Base-by-base conservation (phyloP, 371 early-diverging fungal species). In the Lichtheimia corymbifera region DNA sequence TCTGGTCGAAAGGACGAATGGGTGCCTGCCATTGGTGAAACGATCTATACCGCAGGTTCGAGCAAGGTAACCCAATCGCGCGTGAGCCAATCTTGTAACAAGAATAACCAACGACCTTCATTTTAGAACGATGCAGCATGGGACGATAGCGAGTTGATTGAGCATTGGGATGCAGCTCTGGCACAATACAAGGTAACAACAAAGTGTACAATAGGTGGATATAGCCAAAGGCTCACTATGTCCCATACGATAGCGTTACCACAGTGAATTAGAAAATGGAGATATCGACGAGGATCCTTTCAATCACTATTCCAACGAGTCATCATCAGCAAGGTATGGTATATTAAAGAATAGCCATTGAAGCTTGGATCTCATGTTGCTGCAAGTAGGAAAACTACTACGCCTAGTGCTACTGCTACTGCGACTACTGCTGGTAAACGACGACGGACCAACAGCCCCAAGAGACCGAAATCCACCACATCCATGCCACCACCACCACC, bases 131-230 rank as follows among this genome's bases (percentile, higher is more conserved):
- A 64, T 4, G 84, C 83, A 43, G 74, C 77, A 4, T 87, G 87
- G 87, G 87, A 87, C 50, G 87, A 87, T 55, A 76, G 72, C 20
- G 80, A 76, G 4, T 61, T 87, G 68, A 83, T 87, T 47, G 78
- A 81, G 47, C 80, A 80, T 5, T 87, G 87, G 87, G 85, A 87
- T 58, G 65, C 66, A 15, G 83, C 85, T 4, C 74, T 85, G 6
- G 74, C 74, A 56, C 76, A 84, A 58, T 87, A 79, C 40, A 44
- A 45, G 45, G 63, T 63, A 59, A 59, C 4, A 27, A 1, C 30
- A 28, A 51, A 17, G 18, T 27, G n/a, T 22, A 47, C 17, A 17
- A 47, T 22, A 47, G 12, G n/a, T 22, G 12, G 5, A 25, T 25
- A 5, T 18, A 5, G 4, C 5, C 24, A 52, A 6, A 52, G 22